Conservation (phyloP, 257 asterid species). For the Henckelia pumila region DNA sequence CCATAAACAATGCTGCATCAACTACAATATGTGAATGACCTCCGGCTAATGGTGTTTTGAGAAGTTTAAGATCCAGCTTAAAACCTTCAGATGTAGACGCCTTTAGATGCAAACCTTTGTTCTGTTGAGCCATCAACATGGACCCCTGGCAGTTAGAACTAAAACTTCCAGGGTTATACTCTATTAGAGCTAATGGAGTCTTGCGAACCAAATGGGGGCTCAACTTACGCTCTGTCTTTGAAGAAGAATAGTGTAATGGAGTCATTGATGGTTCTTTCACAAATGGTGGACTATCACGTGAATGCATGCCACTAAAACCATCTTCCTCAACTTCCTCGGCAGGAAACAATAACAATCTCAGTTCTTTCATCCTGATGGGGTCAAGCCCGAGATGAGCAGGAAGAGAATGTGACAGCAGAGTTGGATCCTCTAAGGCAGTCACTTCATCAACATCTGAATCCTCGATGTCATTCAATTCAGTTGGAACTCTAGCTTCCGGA, state of each 20-base stretch:
- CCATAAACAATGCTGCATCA: conserved; percentile 98
- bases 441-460: conserved; percentile 58
- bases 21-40: conserved; percentile 69
- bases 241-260: conserved; percentile 48
- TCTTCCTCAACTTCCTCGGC: conserved; percentile 63
- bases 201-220: conserved; percentile 58
- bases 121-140: conserved; percentile 75
- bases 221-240: conserved; percentile 31
- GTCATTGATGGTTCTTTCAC: conserved; percentile 59
- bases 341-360: conserved; percentile 73
- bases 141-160: conserved; percentile 62
- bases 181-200: conserved; percentile 86
- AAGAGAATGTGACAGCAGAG: conserved; percentile 82
- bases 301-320: conserved; percentile 36
- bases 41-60: conserved; percentile 59
- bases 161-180: conserved; percentile 68
- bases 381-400: conserved; percentile 97
- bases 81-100: conserved; percentile 67
- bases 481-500: conserved; percentile 50
- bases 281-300: conserved; percentile 42
- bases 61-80: conserved; percentile 52
- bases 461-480: conserved; percentile 49
- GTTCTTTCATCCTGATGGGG: conserved; percentile 78
- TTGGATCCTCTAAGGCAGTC: conserved; percentile 39
- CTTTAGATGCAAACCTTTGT: conserved; percentile 54